Conservation (phyloP, 148 eudicot genomes). For the Rhododendron mucronatum region DNA sequence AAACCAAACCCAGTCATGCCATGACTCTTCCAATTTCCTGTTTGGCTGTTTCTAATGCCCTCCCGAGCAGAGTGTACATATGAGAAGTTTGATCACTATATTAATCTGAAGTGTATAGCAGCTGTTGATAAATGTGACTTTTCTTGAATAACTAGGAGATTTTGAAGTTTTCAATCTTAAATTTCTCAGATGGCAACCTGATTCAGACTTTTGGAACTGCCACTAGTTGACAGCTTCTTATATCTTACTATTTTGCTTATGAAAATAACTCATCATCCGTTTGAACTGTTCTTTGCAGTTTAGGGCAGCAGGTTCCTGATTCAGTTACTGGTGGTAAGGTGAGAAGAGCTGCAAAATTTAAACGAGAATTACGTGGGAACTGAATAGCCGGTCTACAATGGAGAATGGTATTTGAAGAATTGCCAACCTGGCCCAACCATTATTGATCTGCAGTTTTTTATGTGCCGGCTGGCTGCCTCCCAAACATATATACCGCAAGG, state of each 20-base stretch:
- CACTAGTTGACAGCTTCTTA: not conserved
- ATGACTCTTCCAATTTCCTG: no score
- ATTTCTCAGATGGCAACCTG: not conserved
- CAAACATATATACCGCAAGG: not conserved
- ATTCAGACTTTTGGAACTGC: not conserved
- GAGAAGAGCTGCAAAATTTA: constrained; percentile 22
- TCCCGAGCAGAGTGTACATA: not conserved
- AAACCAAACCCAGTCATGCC: not conserved
- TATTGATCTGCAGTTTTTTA: not conserved
- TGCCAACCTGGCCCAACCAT: not conserved
- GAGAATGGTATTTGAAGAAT: not conserved
- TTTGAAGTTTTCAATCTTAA: not conserved
- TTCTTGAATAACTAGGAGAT: not conserved
- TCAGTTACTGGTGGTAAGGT: constrained; percentile 4
- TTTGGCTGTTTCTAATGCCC: not conserved
- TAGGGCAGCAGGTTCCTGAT: constrained; percentile 20
- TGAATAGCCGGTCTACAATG: not conserved
- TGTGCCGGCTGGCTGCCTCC: not conserved
- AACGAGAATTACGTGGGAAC: not conserved
- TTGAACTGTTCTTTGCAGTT: constrained; percentile 16
- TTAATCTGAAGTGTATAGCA: not conserved
- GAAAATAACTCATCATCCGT: not conserved
- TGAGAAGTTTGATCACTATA: not conserved
- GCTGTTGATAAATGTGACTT: not conserved
- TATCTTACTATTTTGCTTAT: not conserved